phyloP scores from a whole-genome alignment of 192 early-diverging fungal genomes.

The Backusella parvicylindrica region DNA sequence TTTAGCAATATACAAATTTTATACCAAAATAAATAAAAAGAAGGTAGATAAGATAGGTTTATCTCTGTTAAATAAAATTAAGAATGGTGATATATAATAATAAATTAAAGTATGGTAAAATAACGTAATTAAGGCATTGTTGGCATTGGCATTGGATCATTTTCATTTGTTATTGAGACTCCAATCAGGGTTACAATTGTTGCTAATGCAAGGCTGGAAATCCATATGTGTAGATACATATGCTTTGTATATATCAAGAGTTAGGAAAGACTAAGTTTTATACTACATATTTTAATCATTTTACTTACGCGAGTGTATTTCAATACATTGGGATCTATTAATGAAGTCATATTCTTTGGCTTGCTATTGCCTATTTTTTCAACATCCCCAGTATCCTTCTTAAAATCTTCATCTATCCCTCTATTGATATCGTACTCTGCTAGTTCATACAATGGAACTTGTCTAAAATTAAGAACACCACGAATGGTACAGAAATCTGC shows the following conservation, averaged over 20 bases:
- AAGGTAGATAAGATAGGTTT: neutral
- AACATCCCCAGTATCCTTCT: neutral
- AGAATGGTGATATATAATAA: neutral
- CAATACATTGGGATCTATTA: slow-evolving; percentile 18
- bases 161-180: slow-evolving; percentile 11
- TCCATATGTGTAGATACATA: slow-evolving; percentile 7
- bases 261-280: too few species aligned
- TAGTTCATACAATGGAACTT: slow-evolving; percentile 22
- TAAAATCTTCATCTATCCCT: neutral
- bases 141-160: slow-evolving; percentile 9
- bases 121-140: neutral
- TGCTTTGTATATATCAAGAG: neutral
- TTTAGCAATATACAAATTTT: neutral
- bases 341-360: neutral
- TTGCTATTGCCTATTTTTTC: slow-evolving; percentile 1
- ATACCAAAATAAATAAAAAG: neutral
- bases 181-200: neutral
- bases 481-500: slow-evolving; percentile 21
- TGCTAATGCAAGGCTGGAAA: neutral
- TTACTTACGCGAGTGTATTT: slow-evolving; percentile 15
- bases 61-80: neutral
- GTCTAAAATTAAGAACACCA: neutral
- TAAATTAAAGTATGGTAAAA: neutral
- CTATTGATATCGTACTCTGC: neutral
- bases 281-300: too few species aligned